Evolutionary conservation across 1,139 yeast species (phyloP).

Genomic region (Yamadazyma atlantica): DNA sequence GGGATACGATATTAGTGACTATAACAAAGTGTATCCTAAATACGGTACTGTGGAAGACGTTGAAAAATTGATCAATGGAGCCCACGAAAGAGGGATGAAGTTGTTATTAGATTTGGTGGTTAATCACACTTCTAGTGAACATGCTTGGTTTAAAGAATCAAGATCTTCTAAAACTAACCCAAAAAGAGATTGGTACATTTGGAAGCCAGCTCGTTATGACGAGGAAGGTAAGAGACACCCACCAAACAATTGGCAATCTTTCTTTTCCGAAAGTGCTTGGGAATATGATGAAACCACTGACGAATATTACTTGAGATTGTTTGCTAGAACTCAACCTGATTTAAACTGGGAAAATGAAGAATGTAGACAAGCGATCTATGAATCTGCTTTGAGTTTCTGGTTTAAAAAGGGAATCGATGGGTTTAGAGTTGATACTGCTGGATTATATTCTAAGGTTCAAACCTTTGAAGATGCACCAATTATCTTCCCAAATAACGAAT

Average conservation of each 20-base stretch:
- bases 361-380: constrained; percentile 50
- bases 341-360: constrained; percentile 60
- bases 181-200: constrained; percentile 63
- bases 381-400: constrained; percentile 53
- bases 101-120: constrained; percentile 56
- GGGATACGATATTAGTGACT: constrained; percentile 63
- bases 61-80: constrained; percentile 46
- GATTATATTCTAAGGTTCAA: constrained; percentile 50
- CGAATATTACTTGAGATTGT: constrained; percentile 54
- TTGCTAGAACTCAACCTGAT: constrained; percentile 56
- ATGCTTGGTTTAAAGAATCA: constrained; percentile 59
- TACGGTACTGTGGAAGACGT: constrained; percentile 56
- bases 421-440: constrained; percentile 57
- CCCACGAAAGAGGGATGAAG: constrained; percentile 51
- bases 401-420: constrained; percentile 58
- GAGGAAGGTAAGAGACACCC: constrained; percentile 49
- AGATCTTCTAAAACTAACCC: constrained; percentile 50
- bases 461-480: constrained; percentile 51
- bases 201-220: constrained; percentile 51
- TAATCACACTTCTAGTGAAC: constrained; percentile 58
- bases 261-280: constrained; percentile 59
- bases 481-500: constrained; percentile 36
- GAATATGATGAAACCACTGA: constrained; percentile 50
- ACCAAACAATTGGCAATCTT: constrained; percentile 57
- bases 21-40: constrained; percentile 48